These are phyloP conservation scores for Colletotrichum sp. DNA, from an alignment of 2,329 filamentous ascomycete species.

Conservation along the genomic window DNA sequence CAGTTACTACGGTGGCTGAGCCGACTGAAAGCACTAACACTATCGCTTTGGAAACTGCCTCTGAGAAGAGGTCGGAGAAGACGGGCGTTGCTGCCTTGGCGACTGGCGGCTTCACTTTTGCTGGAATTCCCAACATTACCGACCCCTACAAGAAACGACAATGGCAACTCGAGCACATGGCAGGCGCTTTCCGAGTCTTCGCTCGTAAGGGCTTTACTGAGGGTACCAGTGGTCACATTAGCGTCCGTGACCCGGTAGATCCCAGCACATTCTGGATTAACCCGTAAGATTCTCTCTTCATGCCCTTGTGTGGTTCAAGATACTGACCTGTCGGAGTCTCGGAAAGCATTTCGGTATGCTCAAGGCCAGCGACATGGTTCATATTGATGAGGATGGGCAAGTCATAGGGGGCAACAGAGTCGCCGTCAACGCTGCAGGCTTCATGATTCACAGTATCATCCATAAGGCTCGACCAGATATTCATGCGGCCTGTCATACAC, in stretches of 20 bases:
- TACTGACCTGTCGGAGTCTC: constrained; percentile 31
- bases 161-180: constrained; percentile 46
- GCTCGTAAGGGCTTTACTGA: constrained; percentile 59
- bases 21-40: background rate
- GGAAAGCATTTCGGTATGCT: constrained; percentile 67
- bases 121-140: constrained; percentile 61
- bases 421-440: constrained; percentile 65
- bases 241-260: constrained; percentile 66
- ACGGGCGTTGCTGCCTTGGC: background rate
- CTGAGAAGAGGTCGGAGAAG: background rate
- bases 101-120: constrained; percentile 37
- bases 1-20: background rate
- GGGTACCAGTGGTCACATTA: constrained; percentile 70
- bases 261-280: constrained; percentile 63
- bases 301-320: background rate
- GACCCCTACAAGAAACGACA: constrained; percentile 37
- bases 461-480: constrained; percentile 65
- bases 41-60: background rate
- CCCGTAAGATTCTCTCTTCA: background rate
- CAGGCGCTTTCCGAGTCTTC: constrained; percentile 52
- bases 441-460: constrained; percentile 66
- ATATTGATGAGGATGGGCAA: constrained; percentile 63
- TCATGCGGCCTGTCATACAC: constrained; percentile 66
- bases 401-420: constrained; percentile 63
- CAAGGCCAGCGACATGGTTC: constrained; percentile 66